phyloP scores from a whole-genome alignment of 139 green algal species.

The Chlorella sp. region DNA sequence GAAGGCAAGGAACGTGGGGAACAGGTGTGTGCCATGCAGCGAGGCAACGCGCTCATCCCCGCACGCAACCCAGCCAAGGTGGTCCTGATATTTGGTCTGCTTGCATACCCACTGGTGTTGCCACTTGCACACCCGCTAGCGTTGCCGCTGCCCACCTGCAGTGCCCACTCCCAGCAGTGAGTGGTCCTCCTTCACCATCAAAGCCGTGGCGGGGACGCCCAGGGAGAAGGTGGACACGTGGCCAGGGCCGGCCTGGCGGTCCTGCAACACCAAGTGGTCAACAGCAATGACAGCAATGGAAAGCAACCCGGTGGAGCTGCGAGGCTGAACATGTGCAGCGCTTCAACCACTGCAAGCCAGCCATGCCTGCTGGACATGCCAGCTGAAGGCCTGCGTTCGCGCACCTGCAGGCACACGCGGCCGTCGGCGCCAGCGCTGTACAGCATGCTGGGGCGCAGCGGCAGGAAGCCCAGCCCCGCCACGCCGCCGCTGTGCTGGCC shows the following conservation, averaged over 20 bases:
- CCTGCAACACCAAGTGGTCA: conserved; percentile 14
- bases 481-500: conserved; percentile 15
- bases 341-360: no score
- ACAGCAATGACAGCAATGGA: neutral
- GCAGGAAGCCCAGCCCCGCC: conserved; percentile 23
- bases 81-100: neutral
- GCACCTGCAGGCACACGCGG: conserved; percentile 16
- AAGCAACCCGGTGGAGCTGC: no score
- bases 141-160: neutral
- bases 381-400: no score
- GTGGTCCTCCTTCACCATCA: conserved; percentile 42
- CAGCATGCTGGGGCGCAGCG: neutral
- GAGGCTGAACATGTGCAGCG: no score
- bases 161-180: conserved; percentile 32
- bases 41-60: no score
- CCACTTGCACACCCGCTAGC: neutral
- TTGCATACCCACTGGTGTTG: neutral
- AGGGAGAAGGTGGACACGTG: neutral
- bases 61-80: no score
- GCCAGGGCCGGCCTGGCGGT: conserved; percentile 14
- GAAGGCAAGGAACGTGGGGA: neutral
- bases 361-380: no score
- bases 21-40: no score
- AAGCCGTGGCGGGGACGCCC: neutral
- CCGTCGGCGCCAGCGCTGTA: conserved; percentile 29